Base-by-base conservation (phyloP, 163 green algal species). In the Chloromonas sp. region DNA sequence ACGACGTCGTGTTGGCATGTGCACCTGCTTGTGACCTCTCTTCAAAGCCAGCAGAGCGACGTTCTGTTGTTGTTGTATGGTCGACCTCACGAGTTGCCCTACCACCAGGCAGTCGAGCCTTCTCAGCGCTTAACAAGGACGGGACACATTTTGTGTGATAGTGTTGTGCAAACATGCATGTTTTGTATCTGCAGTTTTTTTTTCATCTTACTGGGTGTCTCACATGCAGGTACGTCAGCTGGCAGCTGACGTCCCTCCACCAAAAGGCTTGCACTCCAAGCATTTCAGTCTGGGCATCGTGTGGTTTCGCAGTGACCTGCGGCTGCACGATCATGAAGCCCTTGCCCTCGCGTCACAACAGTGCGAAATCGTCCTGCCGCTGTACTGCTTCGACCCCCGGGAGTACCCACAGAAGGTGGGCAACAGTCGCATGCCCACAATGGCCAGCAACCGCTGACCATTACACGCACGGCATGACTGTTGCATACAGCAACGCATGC, bases 301-400 rank as follows among this genome's bases (percentile, higher is more conserved):
- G 76, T 96, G 93, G 93, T 92, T 96, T 79, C 86, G 93, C 14
- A 94, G 86, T 83, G 93, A 96, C 88, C 91, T 96, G 81, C 89
- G 93, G 11, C 80, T 95, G 81, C 90, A 93, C 76, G 93, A 96
- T 87, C 94, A 96, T 86, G 82, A 87, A n/a, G 74, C 86, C 0
- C 85, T 95, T 58, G 60, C 58, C 57, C 82, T 82, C 1, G 89
- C 91, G 13, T 78, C 57, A 36, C 36, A 58, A 15, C 71, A 83
- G 14, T 77, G 82, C 71, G 85, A 66, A 59, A 84, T 78, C 60
- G 62, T 93, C 8, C 78, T 92, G 81, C 89, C 87, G 0, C 86
- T 92, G 62, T 93, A 89, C 83, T 83, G 87, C 61, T 93, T 93
- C 78, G 90, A 93, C 87, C 88, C 90, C 0, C 84, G 90, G 0